Evolutionary conservation across 2,329 filamentous ascomycete species (phyloP).

Genomic region (Nothopassalora personata): DNA sequence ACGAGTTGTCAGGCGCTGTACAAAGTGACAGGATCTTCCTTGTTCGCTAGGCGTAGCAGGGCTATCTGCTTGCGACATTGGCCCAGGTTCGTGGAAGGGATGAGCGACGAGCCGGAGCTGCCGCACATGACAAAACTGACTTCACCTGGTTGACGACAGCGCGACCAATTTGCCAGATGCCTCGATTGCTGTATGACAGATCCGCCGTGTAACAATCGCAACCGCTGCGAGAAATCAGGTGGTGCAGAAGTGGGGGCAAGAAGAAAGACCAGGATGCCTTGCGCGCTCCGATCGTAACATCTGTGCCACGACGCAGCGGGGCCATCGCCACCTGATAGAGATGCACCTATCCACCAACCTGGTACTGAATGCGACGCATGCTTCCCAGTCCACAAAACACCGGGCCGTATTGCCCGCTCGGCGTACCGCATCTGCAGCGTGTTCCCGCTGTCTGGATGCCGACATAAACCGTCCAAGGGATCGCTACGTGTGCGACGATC

Average conservation of each 20-base stretch:
- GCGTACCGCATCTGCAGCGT: neutral
- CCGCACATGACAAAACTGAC: neutral
- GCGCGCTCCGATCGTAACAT: neutral
- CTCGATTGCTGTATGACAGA: neutral
- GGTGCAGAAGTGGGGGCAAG: neutral
- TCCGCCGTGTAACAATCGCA: neutral
- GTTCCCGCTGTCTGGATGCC: neutral
- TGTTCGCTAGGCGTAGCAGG: neutral
- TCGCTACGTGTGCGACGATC: neutral
- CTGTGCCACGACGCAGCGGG: neutral
- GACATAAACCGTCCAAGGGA: neutral
- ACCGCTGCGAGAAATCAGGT: neutral
- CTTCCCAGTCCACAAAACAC: neutral
- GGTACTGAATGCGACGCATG: neutral
- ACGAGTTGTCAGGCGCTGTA: neutral
- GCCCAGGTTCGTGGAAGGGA: neutral
- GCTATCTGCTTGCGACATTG: neutral
- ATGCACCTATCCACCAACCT: constrained; percentile 4
- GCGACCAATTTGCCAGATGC: neutral
- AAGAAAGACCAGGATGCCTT: neutral
- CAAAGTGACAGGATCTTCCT: neutral
- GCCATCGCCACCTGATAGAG: too few relatives aligned
- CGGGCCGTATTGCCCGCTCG: neutral
- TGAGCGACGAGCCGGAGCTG: neutral
- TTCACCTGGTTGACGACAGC: constrained; percentile 1